Evolutionary conservation across 2,329 filamentous ascomycete species (phyloP).

Genomic region (Diaporthe humulicola): DNA sequence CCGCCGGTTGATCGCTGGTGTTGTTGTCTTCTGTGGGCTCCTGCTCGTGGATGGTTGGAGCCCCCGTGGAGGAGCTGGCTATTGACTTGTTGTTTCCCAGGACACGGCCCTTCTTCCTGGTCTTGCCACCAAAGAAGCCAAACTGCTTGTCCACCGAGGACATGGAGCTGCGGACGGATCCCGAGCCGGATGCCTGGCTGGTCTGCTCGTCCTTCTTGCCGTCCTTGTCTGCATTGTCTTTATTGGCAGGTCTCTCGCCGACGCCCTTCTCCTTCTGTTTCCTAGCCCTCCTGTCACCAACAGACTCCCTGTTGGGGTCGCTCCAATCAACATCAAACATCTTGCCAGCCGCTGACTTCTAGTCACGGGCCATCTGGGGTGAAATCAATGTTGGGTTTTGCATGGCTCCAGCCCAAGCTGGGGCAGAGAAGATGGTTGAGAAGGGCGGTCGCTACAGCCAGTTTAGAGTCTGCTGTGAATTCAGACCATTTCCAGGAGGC

Average conservation of each 20-base stretch:
- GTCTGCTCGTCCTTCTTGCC: constrained; percentile 47
- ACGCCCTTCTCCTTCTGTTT: constrained; percentile 58
- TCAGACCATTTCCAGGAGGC: background rate
- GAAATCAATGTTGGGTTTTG: background rate
- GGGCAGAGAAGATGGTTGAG: background rate
- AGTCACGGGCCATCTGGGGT: constrained; percentile 28
- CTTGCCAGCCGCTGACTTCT: constrained; percentile 38
- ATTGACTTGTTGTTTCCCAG: constrained; percentile 43
- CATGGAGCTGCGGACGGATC: constrained; percentile 59
- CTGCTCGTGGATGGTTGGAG: constrained; percentile 38
- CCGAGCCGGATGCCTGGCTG: constrained; percentile 46
- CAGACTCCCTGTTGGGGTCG: constrained; percentile 64
- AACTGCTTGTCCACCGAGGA: constrained; percentile 57
- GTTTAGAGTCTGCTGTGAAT: background rate
- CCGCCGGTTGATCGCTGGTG: background rate
- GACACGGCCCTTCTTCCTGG: constrained; percentile 50
- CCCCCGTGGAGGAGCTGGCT: constrained; percentile 31
- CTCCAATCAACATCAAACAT: constrained; percentile 75
- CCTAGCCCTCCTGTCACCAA: constrained; percentile 65
- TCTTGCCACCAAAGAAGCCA: constrained; percentile 59
- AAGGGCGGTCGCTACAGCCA: background rate
- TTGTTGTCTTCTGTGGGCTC: background rate
- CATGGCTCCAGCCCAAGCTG: background rate
- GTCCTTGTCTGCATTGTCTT: constrained; percentile 42
- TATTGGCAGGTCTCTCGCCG: constrained; percentile 44